Evolutionary conservation across 2,329 filamentous ascomycete genomes (phyloP), one percentile per base, ranked within the genome.

Genomic region (Sporothrix pseudoabietina): DNA sequence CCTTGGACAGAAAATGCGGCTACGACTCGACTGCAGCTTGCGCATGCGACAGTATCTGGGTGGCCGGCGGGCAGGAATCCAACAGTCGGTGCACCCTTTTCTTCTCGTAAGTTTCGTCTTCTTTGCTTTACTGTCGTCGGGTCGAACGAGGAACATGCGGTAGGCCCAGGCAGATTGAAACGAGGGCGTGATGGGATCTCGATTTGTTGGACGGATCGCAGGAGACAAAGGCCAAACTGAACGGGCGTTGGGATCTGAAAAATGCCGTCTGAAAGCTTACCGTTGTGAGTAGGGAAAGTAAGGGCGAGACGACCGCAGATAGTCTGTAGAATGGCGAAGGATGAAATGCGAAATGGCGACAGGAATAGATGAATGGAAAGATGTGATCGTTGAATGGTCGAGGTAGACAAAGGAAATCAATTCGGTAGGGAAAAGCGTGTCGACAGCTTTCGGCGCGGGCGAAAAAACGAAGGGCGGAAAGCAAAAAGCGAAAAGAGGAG

Each of bases 41-140:
- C 14, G 61, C 61, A 66, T 66, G 61, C 61, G 39, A 66, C 61
- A 30, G 39, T 47, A 19, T 30, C n/a, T 66, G 12, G 22, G 61
- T 44, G 7, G 35, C 10, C 2, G 61, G 39, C 39, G 14, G 22
- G 39, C 14, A 30, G n/a, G 41, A 26, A 30, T 30, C 39, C 19
- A 66, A 8, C 12, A 16, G 61, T 26, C 39, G n/a, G 4, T 44
- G 35, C 4, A 41, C 35, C 39, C 19, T 22, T 19, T 65, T 35
- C 59, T 12, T 22, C 39, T 44, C n/a, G 19, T 6, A 1, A 22
- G 35, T 14, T 49, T 49, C 14, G 12, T 19, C 26, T 10, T 22
- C n/a, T 14, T 12, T 19, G n/a, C n/a, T 41, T 32, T 16, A 10
- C 9, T 16, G 35, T 39, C 7, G 19, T 63, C 32, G 59, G 22